A percentile compares a stretch with the other conserved stretches of the same genome.
phyloP scores from a whole-genome alignment of 1,284 basidiomycete species.

The Peniophora sp. region DNA sequence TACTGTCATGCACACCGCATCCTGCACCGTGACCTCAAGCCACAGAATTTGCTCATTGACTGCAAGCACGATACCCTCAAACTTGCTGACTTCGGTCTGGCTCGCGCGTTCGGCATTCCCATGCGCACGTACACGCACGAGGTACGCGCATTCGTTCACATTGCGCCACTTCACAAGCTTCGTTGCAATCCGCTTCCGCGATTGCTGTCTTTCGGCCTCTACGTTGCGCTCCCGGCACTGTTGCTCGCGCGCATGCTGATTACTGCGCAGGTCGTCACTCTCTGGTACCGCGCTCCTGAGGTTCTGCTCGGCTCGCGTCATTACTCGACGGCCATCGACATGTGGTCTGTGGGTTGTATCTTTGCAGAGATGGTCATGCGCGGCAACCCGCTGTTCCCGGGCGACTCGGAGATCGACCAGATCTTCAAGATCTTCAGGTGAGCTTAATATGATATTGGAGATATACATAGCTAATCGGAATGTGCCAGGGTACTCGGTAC shows the following conservation, averaged over 20 bases:
- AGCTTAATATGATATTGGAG: conserved; percentile 12
- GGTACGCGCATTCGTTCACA: conserved; percentile 36
- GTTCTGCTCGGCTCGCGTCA: conserved; percentile 93
- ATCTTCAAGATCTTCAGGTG: conserved; percentile 99
- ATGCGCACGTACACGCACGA: conserved; percentile 98
- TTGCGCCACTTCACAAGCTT: neutral
- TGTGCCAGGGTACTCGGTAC: conserved; percentile 80
- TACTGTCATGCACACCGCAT: conserved; percentile 97
- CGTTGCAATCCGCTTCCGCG: neutral
- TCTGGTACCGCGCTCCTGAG: conserved; percentile 98
- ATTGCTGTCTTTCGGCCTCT: neutral
- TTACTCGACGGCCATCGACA: conserved; percentile 95
- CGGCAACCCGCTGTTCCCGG: conserved; percentile 90
- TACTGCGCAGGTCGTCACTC: conserved; percentile 78
- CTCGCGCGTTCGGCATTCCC: conserved; percentile 95
- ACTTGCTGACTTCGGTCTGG: conserved; percentile 95
- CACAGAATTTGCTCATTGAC: conserved; percentile 95
- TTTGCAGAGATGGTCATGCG: conserved; percentile 90
- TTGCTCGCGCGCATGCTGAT: neutral
- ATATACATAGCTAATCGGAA: neutral
- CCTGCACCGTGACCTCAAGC: conserved; percentile 95
- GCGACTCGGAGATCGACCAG: conserved; percentile 99
- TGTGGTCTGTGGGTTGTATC: conserved; percentile 98
- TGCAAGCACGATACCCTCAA: conserved; percentile 83
- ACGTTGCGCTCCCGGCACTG: neutral